Percentiles rank a stretch among this genome's conserved stretches.
Evolutionary conservation across 2,329 filamentous ascomycete species (phyloP).

Genomic region (Fusarium torreyae): DNA sequence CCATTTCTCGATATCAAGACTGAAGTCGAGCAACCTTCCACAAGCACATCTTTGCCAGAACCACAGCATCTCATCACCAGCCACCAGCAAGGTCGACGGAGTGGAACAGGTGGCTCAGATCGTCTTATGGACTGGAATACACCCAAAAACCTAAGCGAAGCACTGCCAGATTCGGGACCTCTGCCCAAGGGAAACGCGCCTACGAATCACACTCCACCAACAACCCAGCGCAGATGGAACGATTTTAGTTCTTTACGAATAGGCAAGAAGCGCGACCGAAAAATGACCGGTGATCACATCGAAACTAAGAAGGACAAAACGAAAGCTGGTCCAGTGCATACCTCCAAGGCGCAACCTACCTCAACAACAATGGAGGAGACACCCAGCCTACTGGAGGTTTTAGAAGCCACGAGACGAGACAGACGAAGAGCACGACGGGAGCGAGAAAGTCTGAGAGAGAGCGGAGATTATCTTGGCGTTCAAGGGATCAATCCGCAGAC

Average conservation of each 20-base stretch:
- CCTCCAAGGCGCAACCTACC: not conserved
- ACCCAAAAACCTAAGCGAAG: conserved; percentile 48
- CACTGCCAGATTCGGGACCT: not conserved
- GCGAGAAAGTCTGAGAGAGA: conserved; percentile 65
- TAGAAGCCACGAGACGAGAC: conserved; percentile 53
- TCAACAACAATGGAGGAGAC: conserved; percentile 1
- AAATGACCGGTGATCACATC: not conserved
- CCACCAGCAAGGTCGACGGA: conserved; percentile 29
- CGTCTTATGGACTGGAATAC: conserved; percentile 56
- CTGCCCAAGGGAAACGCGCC: not conserved
- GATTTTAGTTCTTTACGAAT: conserved; percentile 18
- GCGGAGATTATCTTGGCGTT: conserved; percentile 72
- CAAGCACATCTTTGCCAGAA: not conserved
- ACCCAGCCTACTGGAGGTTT: conserved; percentile 23
- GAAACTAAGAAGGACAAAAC: not conserved
- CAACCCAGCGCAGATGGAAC: conserved; percentile 38
- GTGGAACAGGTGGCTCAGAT: conserved; percentile 50
- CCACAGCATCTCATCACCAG: conserved; percentile 31
- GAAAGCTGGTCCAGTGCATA: not conserved
- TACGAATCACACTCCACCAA: not conserved
- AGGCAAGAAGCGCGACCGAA: conserved; percentile 15
- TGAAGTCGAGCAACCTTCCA: not conserved
- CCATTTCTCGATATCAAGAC: not conserved
- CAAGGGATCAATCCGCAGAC: conserved; percentile 72
- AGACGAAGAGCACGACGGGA: conserved; percentile 54